Evolutionary conservation across 192 early-diverging fungal genomes (phyloP).

Genomic region (Coemansia aciculifera): DNA sequence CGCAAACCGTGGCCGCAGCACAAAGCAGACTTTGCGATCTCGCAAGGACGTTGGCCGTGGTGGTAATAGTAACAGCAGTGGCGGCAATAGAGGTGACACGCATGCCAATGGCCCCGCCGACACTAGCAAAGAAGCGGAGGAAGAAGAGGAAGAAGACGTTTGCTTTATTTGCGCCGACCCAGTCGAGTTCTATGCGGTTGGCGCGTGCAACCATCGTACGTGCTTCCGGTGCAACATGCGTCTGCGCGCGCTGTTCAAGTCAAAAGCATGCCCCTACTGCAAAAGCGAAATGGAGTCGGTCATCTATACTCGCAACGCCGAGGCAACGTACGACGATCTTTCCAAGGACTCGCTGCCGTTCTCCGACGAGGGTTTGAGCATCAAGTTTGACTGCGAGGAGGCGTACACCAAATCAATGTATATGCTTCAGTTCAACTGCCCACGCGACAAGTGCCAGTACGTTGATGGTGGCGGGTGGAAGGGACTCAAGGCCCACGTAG

Average conservation of each 20-base stretch:
- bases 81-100: neutral
- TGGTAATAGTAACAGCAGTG: neutral
- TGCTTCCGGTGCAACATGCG: constrained; percentile 93
- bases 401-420: constrained; percentile 74
- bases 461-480: constrained; percentile 77
- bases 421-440: constrained; percentile 84
- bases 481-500: constrained; percentile 81
- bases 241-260: constrained; percentile 86
- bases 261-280: constrained; percentile 84
- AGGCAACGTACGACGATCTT: constrained; percentile 60
- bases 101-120: neutral
- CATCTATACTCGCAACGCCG: constrained; percentile 71
- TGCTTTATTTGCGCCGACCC: constrained; percentile 93
- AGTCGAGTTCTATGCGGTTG: constrained; percentile 77
- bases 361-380: constrained; percentile 65
- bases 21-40: neutral
- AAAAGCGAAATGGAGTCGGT: constrained; percentile 83
- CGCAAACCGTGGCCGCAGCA: constrained; percentile 5
- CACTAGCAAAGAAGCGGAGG: neutral
- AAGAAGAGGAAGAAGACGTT: constrained; percentile 40
- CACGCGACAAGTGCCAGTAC: constrained; percentile 73
- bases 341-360: constrained; percentile 56
- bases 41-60: neutral
- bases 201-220: constrained; percentile 88
- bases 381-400: constrained; percentile 75